Evolutionary conservation across 768 basidiomycete species (phyloP).

Genomic region (Albatrellus ellisii): DNA sequence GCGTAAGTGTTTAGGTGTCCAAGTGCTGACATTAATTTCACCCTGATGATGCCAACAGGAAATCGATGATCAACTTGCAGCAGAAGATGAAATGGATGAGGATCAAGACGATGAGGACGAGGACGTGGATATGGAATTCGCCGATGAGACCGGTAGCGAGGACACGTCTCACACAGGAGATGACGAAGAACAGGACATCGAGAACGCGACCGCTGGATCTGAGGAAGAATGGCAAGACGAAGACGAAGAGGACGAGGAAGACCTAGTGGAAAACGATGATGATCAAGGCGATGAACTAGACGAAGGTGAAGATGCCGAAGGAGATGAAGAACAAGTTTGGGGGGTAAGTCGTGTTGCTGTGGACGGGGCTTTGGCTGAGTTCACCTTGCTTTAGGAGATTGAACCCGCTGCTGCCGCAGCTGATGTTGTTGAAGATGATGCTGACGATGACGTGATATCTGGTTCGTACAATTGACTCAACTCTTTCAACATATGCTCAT

Average conservation of each 20-base stretch:
- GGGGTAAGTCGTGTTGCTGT: slow-evolving; percentile 16
- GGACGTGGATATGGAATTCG: slow-evolving; percentile 82
- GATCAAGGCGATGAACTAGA: slow-evolving; percentile 28
- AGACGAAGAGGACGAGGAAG: slow-evolving; percentile 61
- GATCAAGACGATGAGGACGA: slow-evolving; percentile 72
- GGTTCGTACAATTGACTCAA: slow-evolving; percentile 23
- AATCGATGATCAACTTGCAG: slow-evolving; percentile 69
- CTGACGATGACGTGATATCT: slow-evolving; percentile 40
- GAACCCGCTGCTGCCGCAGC: not conserved
- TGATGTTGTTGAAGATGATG: slow-evolving; percentile 23
- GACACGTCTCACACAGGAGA: slow-evolving; percentile 70
- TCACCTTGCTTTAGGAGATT: not conserved
- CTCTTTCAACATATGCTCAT: not conserved
- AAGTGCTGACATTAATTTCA: not conserved
- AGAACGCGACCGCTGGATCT: slow-evolving; percentile 41
- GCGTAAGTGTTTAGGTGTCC: slow-evolving; percentile 37
- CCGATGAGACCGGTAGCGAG: slow-evolving; percentile 71
- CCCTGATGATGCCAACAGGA: slow-evolving; percentile 35
- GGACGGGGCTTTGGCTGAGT: not conserved
- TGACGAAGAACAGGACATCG: slow-evolving; percentile 50
- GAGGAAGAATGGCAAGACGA: slow-evolving; percentile 51
- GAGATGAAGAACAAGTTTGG: slow-evolving; percentile 29
- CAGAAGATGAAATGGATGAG: slow-evolving; percentile 71
- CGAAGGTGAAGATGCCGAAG: slow-evolving; percentile 26
- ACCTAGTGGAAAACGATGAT: slow-evolving; percentile 33